A percentile compares a stretch with the other conserved stretches of the same genome.
Evolutionary conservation across 2,329 filamentous ascomycete species (phyloP).

Genomic region (Domatiomyces catenatus): DNA sequence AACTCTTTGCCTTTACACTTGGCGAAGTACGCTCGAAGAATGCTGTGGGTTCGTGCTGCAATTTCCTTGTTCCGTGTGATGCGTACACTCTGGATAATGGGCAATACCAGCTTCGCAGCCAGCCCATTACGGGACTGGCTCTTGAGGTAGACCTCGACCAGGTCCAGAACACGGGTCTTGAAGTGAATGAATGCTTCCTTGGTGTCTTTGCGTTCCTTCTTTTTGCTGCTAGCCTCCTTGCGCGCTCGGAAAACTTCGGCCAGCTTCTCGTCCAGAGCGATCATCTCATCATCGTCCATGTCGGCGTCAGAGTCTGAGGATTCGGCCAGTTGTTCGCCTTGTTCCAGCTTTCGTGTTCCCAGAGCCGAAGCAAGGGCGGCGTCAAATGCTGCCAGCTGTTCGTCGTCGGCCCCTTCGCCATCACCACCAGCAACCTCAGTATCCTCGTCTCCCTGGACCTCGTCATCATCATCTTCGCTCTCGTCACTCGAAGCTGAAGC

Average conservation of each 20-base stretch:
- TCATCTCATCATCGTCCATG: slow-evolving; percentile 95
- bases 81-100: slow-evolving; percentile 60
- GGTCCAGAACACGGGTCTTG: slow-evolving; percentile 82
- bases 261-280: slow-evolving; percentile 69
- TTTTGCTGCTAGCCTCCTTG: slow-evolving; percentile 42
- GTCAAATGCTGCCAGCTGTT: slow-evolving; percentile 50
- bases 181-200: slow-evolving; percentile 84
- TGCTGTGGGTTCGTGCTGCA: slow-evolving; percentile 54
- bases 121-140: slow-evolving; percentile 55
- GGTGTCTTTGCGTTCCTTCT: slow-evolving; percentile 73
- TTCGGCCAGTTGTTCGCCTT: slow-evolving; percentile 41
- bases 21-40: slow-evolving; percentile 58
- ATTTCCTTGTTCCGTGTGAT: slow-evolving; percentile 64
- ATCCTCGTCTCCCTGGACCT: slow-evolving; percentile 28
- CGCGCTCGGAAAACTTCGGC: slow-evolving; percentile 72
- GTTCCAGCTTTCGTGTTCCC: slow-evolving; percentile 47
- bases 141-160: slow-evolving; percentile 71
- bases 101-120: slow-evolving; percentile 55
- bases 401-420: slow-evolving; percentile 30
- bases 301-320: slow-evolving; percentile 47
- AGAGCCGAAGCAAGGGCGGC: slow-evolving; percentile 64
- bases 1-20: slow-evolving; percentile 38
- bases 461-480: slow-evolving; percentile 32
- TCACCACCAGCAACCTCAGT: slow-evolving; percentile 15
- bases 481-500: slow-evolving; percentile 29